Conservation (phyloP, 805 yeast species). For the Lipomyces chichibuensis region DNA sequence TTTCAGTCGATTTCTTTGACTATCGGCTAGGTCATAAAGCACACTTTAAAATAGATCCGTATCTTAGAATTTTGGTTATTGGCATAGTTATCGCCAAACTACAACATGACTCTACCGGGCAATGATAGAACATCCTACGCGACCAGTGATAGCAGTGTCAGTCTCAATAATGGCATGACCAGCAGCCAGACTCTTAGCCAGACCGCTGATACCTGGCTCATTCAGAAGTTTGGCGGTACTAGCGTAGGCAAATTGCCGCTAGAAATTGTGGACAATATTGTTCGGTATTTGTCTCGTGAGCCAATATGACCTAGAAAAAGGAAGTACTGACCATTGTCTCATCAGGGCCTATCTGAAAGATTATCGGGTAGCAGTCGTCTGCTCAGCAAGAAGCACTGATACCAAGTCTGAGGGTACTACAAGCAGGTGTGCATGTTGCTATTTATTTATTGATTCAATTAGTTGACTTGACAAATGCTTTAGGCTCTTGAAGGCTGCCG, state of each 20-base stretch:
- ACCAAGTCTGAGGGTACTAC: constrained; percentile 96
- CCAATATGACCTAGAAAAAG: neutral
- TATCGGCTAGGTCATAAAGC: neutral
- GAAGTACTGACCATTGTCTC: neutral
- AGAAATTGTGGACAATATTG: constrained; percentile 81
- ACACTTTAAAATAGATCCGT: neutral
- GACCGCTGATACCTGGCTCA: constrained; percentile 55
- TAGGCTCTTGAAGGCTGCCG: constrained; percentile 80
- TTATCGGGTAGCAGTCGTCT: constrained; percentile 84
- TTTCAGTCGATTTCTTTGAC: neutral
- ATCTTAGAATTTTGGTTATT: neutral
- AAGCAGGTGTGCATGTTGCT: constrained; percentile 47
- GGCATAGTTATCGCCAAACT: neutral
- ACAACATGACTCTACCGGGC: constrained; percentile 8
- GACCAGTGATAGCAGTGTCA: constrained; percentile 16
- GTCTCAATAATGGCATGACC: constrained; percentile 14
- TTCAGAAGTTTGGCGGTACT: constrained; percentile 97
- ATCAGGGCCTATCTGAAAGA: constrained; percentile 57
- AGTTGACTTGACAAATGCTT: neutral
- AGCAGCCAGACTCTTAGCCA: constrained; percentile 21
- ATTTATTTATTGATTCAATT: neutral
- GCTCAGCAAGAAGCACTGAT: constrained; percentile 90
- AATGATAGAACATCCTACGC: constrained; percentile 10
- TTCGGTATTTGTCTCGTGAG: constrained; percentile 42
- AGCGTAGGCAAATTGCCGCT: constrained; percentile 93